Evolutionary conservation across 129 eudicot genomes (phyloP), one percentile per base, ranked within the genome.

Genomic region (Helichrysum umbraculigerum): DNA sequence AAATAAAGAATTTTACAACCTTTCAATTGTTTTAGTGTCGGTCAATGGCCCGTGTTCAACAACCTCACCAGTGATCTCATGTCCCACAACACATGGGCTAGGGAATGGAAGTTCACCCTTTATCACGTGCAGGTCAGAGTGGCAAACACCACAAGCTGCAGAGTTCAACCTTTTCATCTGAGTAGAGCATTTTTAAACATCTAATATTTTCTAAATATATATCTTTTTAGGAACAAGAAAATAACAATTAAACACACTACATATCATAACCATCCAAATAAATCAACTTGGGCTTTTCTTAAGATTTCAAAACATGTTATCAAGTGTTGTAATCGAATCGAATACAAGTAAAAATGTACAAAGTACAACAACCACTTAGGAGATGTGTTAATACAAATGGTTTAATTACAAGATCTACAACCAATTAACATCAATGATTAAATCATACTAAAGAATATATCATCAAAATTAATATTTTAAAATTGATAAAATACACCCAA

Each of bases 131-230:
- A 95, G 92, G 77, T 95, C 97, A 4, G 99, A 95, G 86, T 95
- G 97, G 77, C 99, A 95, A 4, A 95, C 97, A 37, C 99, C 99
- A 76, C 97, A 95, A 63, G 99, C 97, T 95, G 93, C 84, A 87
- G 15, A 33, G 11, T 29, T 19, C 52, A 76, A 67, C 14, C 19
- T 29, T 41, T 50, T 57, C 11, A 57, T 57, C 62, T 57, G 1
- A 57, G 5, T 32, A 3, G 3, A n/a, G n/a, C n/a, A n/a, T n/a
- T n/a, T n/a, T n/a, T n/a, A n/a, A n/a, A n/a, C n/a, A n/a, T n/a
- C n/a, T n/a, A n/a, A n/a, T n/a, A n/a, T n/a, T n/a, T n/a, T n/a
- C n/a, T n/a, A n/a, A n/a, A n/a, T n/a, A n/a, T n/a, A n/a, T n/a
- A n/a, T n/a, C n/a, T n/a, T n/a, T 32, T 32, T 32, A 52, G 60